Conservation (phyloP, 2,329 filamentous ascomycete species). For the Arthrobotrys conoides region DNA sequence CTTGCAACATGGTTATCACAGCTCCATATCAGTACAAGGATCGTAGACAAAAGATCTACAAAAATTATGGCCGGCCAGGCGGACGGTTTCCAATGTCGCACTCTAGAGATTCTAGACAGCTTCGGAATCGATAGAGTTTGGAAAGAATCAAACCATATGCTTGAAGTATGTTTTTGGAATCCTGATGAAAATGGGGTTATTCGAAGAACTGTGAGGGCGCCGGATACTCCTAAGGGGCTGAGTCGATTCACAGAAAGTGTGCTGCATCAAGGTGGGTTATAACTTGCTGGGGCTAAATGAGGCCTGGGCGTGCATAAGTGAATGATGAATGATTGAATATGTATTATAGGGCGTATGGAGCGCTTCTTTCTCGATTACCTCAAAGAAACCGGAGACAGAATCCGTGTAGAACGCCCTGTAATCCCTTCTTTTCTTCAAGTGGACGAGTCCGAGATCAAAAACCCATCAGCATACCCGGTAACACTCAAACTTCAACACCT, state of each 20-base stretch:
- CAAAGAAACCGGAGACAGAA: constrained; percentile 70
- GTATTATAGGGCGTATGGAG: constrained; percentile 71
- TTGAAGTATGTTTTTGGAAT: constrained; percentile 76
- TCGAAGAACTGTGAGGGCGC: constrained; percentile 73
- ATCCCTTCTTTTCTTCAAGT: constrained; percentile 73
- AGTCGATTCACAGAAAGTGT: constrained; percentile 77
- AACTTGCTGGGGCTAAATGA: too few relatives aligned
- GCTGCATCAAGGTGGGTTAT: constrained; percentile 76
- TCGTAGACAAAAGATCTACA: constrained; percentile 68
- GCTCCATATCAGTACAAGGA: constrained; percentile 69
- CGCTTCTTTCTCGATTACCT: constrained; percentile 76
- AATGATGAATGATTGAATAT: neutral
- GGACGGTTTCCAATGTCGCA: constrained; percentile 76
- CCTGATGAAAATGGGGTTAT: constrained; percentile 74
- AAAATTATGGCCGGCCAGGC: constrained; percentile 66
- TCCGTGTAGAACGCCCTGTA: constrained; percentile 74
- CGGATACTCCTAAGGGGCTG: constrained; percentile 75
- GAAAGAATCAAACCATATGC: constrained; percentile 78
- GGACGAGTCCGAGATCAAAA: constrained; percentile 70
- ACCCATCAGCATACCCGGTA: constrained; percentile 73
- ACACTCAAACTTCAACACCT: constrained; percentile 74
- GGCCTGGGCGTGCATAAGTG: too few relatives aligned
- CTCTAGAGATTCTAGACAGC: constrained; percentile 80
- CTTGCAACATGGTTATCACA: constrained; percentile 69
- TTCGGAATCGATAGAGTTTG: constrained; percentile 77